A percentile compares a stretch with the other conserved stretches of the same genome.
These are phyloP conservation scores for Serendipita indica DNA, from an alignment of 768 basidiomycete species.

Conservation along the genomic window DNA sequence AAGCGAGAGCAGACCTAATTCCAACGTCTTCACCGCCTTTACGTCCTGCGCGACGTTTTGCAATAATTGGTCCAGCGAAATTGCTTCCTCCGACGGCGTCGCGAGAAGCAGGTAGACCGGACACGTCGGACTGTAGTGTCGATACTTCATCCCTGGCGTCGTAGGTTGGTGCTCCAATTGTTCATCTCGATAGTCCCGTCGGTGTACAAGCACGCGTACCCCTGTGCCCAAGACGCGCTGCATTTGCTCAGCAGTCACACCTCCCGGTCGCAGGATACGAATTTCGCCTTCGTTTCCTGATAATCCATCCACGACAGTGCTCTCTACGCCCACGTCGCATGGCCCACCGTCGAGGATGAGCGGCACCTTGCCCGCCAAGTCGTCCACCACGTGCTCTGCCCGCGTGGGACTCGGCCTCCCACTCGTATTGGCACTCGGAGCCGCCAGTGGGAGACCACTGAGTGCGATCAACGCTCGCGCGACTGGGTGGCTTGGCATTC, in stretches of 20 bases:
- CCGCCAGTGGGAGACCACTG: conserved; percentile 65
- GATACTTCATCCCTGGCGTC: conserved; percentile 98
- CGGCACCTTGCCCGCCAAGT: conserved; percentile 57
- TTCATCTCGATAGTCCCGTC: conserved; percentile 58
- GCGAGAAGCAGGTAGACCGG: conserved; percentile 65
- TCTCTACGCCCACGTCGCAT: conserved; percentile 84
- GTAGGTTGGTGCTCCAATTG: conserved; percentile 67
- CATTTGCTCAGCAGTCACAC: conserved; percentile 81
- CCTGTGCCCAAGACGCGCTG: conserved; percentile 34
- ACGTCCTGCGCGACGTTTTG: not conserved
- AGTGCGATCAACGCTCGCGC: conserved; percentile 77
- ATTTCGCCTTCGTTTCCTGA: conserved; percentile 57
- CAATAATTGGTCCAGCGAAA: not conserved
- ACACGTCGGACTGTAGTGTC: conserved; percentile 85
- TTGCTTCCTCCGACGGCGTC: conserved; percentile 17
- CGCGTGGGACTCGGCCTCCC: conserved; percentile 89
- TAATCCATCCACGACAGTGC: conserved; percentile 86
- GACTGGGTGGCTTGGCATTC: conserved; percentile 90
- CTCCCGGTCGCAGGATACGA: conserved; percentile 80
- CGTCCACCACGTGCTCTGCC: conserved; percentile 68
- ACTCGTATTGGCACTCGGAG: conserved; percentile 89
- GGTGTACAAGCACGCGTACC: conserved; percentile 46
- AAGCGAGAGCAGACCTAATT: conserved; percentile 55
- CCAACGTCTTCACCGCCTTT: not conserved
- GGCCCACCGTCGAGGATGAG: conserved; percentile 86